phyloP scores from a whole-genome alignment of 176 grass and related monocot species.

The Avena insularis region DNA sequence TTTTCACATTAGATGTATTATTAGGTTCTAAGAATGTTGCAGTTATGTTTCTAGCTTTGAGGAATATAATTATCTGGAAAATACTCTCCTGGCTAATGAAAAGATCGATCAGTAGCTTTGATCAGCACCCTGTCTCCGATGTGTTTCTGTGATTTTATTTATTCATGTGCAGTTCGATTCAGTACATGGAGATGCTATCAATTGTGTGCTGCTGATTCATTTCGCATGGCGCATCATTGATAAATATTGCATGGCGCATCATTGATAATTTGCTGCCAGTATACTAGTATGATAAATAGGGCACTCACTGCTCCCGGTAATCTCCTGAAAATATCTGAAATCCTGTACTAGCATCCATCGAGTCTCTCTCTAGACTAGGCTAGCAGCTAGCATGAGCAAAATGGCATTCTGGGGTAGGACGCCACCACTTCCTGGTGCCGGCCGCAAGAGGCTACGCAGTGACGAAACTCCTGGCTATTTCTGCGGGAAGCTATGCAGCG shows the following conservation, averaged over 20 bases:
- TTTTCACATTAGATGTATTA: slow-evolving; percentile 32
- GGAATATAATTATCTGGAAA: background rate
- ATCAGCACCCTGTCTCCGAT: background rate
- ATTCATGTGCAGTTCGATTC: no score
- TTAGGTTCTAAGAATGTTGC: slow-evolving; percentile 30
- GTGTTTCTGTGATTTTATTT: slow-evolving; percentile 3
- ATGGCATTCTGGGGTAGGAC: background rate
- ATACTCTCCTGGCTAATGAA: slow-evolving; percentile 6
- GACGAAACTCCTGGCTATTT: background rate
- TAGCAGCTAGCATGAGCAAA: background rate
- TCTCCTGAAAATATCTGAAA: background rate
- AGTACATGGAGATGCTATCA: background rate
- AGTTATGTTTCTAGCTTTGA: slow-evolving; percentile 37
- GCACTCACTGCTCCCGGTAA: background rate
- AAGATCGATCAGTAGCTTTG: background rate
- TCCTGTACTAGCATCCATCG: background rate
- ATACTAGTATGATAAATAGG: background rate
- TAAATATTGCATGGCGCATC: background rate
- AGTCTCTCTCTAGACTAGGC: background rate
- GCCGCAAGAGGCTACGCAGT: background rate
- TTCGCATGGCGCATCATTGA: background rate
- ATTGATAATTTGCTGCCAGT: background rate
- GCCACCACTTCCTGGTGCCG: background rate
- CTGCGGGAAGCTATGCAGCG: background rate
- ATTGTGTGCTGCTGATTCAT: background rate